Evolutionary conservation across 2,329 filamentous ascomycete genomes (phyloP).

Genomic region (Myriosclerotinia curreyana): DNA sequence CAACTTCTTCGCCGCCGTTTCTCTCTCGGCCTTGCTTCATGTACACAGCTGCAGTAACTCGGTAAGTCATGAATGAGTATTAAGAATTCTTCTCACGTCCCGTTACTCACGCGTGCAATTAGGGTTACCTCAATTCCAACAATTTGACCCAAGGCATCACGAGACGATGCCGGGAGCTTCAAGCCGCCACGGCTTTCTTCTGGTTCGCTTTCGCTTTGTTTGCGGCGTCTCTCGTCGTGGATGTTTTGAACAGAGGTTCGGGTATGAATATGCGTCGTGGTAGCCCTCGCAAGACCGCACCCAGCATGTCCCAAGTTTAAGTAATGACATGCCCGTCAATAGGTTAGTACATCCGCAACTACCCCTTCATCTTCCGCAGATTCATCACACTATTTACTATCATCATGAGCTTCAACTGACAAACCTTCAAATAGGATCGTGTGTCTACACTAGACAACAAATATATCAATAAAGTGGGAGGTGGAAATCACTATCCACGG

Average conservation of each 20-base stretch:
- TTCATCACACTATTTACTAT: neutral
- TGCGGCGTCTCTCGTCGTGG: slow-evolving; percentile 53
- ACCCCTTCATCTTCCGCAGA: slow-evolving; percentile 23
- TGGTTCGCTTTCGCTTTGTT: slow-evolving; percentile 73
- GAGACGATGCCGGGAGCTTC: slow-evolving; percentile 71
- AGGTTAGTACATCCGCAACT: slow-evolving; percentile 33
- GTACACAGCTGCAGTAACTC: slow-evolving; percentile 64
- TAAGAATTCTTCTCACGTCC: too few species aligned
- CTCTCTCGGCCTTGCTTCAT: slow-evolving; percentile 66
- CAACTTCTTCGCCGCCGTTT: slow-evolving; percentile 67
- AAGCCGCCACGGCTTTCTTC: slow-evolving; percentile 71
- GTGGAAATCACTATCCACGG: neutral
- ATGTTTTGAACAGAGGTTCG: slow-evolving; percentile 15
- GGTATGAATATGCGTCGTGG: slow-evolving; percentile 20
- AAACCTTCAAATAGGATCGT: neutral
- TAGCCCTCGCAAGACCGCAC: slow-evolving; percentile 46
- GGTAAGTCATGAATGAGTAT: slow-evolving; percentile 44
- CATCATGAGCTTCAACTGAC: neutral
- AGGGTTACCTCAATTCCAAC: slow-evolving; percentile 46
- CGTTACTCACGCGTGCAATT: neutral
- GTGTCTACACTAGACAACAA: neutral
- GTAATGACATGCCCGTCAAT: slow-evolving; percentile 4
- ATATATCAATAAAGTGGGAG: neutral
- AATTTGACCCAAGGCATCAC: slow-evolving; percentile 59
- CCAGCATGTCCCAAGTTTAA: slow-evolving; percentile 56